Evolutionary conservation across 176 grass and related monocot genomes (phyloP).

Genomic region (Cocos nucifera): DNA sequence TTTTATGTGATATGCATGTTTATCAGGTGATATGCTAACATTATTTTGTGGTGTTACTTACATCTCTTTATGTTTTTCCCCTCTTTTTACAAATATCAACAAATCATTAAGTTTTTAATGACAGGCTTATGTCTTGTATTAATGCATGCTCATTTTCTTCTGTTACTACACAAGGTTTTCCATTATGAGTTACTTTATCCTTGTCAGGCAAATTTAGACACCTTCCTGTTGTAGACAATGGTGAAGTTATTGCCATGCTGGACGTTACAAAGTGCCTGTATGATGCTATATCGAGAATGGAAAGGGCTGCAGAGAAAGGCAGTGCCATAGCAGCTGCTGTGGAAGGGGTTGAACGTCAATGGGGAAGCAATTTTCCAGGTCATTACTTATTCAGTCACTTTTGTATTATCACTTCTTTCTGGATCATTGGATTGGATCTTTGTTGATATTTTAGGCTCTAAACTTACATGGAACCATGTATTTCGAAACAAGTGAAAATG

Average conservation of each 20-base stretch:
- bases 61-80: too few species aligned
- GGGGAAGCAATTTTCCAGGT: conserved; percentile 86
- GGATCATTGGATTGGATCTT: too few species aligned
- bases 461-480: too few species aligned
- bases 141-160: too few species aligned
- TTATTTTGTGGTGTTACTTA: too few species aligned
- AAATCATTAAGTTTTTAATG: too few species aligned
- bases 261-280: conserved; percentile 97
- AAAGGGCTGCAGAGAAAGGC: conserved; percentile 92
- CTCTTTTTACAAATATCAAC: too few species aligned
- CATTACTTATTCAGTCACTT: background rate
- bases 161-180: conserved; percentile 1
- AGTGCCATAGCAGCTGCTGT: conserved; percentile 93
- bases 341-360: conserved; percentile 81
- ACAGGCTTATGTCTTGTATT: too few species aligned
- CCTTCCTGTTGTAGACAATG: conserved; percentile 97
- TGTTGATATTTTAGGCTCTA: too few species aligned
- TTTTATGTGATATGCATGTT: too few species aligned
- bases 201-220: conserved; percentile 92
- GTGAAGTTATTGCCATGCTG: conserved; percentile 96
- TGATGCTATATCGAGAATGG: conserved; percentile 90
- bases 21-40: too few species aligned
- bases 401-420: background rate
- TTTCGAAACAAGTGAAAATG: too few species aligned
- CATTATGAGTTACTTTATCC: conserved; percentile 20